Evolutionary conservation across 179 eudicot genomes (phyloP), one percentile per base, ranked within the genome.

Genomic region (Beta lomatogona): DNA sequence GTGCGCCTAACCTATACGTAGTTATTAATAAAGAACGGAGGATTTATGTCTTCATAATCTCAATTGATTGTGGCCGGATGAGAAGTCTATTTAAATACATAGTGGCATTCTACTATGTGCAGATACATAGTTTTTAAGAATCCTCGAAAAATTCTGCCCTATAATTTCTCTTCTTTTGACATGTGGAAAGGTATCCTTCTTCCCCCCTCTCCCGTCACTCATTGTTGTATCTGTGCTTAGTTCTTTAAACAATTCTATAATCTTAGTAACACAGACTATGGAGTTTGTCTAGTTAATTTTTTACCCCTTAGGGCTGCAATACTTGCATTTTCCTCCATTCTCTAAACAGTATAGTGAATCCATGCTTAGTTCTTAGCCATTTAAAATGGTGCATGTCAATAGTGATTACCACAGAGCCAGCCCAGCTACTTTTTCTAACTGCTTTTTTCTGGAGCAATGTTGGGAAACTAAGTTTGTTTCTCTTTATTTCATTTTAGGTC

Each of bases 401-500:
- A 12, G 69, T 65, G 69, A 28, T 65, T 22, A 65, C 15, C 57
- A 22, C 18, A 52, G 59, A 61, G 50, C 10, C 63, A 60, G 9
- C n/a, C 41, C 66, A 22, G 36, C n/a, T 22, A 28, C 44, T 45
- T 0, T 21, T 19, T 70, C 21, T 53, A 54, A 69, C 14, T 41
- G 57, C 68, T 72, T 72, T 46, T 59, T 25, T 59, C 19, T 46
- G 55, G 15, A 75, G 53, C 22, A 25, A 25, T 25, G 28, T 25
- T 25, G 69, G 41, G 25, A 73, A 58, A 63, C 8, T 21, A 63
- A 68, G 61, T 58, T 60, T 67, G 44, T 48, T 50, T 77, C 57
- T 4, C 46, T n/a, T 52, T 73, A 9, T 75, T 63, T 5, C 41
- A 19, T 75, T 85, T 79, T 83, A 95, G 98, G 88, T 95, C 99